A percentile compares a stretch with the other conserved stretches of the same genome.
Evolutionary conservation across 1,284 basidiomycete species (phyloP).

Genomic region (Naganishia albida): DNA sequence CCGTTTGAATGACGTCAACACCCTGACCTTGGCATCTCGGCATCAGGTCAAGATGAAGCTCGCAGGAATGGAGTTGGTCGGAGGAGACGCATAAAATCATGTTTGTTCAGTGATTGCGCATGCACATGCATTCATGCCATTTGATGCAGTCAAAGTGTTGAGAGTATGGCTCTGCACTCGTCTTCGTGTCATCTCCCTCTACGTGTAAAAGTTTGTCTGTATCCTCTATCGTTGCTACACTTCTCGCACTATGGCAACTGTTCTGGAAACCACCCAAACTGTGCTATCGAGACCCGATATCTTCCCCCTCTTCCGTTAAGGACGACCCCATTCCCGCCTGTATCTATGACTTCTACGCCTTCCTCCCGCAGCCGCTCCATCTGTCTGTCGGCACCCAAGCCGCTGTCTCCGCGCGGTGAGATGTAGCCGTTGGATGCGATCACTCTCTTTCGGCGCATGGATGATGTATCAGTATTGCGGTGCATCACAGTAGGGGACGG

Average conservation of each 20-base stretch:
- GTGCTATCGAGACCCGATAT: conserved; percentile 58
- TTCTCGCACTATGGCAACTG: no score
- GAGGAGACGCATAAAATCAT: conserved; percentile 7
- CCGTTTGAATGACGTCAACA: not conserved
- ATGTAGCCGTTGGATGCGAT: conserved; percentile 57
- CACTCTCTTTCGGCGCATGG: conserved; percentile 42
- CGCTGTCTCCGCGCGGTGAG: conserved; percentile 76
- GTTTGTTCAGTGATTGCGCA: no score
- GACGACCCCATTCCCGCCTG: conserved; percentile 40
- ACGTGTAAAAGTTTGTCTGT: no score
- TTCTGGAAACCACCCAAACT: conserved; percentile 66
- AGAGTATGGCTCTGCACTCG: no score
- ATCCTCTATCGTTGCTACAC: no score
- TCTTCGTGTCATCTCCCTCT: no score
- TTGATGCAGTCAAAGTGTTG: no score
- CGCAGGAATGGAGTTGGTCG: conserved; percentile 40
- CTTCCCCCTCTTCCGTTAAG: conserved; percentile 54
- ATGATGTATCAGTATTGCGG: not conserved
- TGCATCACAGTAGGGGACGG: not conserved
- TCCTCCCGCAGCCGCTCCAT: conserved; percentile 67
- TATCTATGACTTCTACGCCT: conserved; percentile 64
- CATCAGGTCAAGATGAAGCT: conserved; percentile 65
- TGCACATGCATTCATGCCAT: no score
- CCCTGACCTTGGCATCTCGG: not conserved
- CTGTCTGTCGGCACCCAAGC: conserved; percentile 67